Base-by-base conservation (phyloP, 306 rosid genomes). In the Rosa lucieae region DNA sequence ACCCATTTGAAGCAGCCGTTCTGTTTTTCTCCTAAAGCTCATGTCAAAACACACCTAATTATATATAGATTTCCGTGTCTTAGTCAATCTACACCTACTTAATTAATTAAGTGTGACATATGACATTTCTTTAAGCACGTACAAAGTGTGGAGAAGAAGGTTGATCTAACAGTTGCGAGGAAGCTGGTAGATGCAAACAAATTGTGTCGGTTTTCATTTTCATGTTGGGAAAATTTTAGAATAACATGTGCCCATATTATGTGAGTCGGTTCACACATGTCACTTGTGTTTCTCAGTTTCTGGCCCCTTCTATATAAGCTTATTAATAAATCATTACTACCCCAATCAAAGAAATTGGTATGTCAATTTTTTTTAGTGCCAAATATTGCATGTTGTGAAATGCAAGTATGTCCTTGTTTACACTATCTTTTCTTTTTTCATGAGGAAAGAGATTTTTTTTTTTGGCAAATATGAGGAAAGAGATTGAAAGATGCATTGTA, bases 261-360 rank as follows among this genome's bases (percentile, higher is more conserved):
- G 80, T 79, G 81, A 79, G 79, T 71, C 77, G 84, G 70, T 77
- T 65, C 79, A 72, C 82, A 58, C 76, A 23, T 29, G 52, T 42
- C 46, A 66, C 79, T 74, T 20, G 75, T 80, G 83, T 66, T 51
- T n/a, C 74, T 65, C 73, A 51, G 70, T 8, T 82, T 74, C 58
- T 67, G 59, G 62, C 42, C 53, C 62, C 26, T 13, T 46, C 18
- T 10, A 73, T 18, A 40, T 63, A 8, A 43, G 2, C 46, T 43
- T 59, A 61, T 59, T 61, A 14, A 44, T 26, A 58, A 26, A 23
- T 40, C 43, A n/a, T 21, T 46, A 23, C 3, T 72, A 2, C 21
- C 62, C 63, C 0, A 9, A 26, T 62, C 29, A 18, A 67, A 67
- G 14, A 67, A 67, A 40, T 29, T 63, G 69, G 44, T 5, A 65